Conservation (phyloP, 306 rosid species). For the Rosa lucieae region DNA sequence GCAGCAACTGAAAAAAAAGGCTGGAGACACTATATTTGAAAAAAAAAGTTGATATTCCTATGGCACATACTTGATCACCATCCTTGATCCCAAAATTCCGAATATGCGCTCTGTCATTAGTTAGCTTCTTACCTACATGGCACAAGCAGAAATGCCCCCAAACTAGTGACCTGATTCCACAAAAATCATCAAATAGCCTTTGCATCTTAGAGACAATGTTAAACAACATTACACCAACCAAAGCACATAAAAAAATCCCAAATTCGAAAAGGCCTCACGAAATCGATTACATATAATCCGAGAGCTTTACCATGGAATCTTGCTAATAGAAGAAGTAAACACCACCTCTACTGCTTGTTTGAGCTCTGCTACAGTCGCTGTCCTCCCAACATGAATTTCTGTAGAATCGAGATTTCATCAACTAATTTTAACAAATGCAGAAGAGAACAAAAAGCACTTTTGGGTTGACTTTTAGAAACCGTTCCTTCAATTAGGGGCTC, state of each 20-base stretch:
- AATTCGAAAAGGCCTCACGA: too few species aligned
- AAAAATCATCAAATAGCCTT: neutral
- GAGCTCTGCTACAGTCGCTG: constrained; percentile 44
- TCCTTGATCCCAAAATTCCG: constrained; percentile 44
- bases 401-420: constrained; percentile 5
- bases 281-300: neutral
- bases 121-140: constrained; percentile 43
- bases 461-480: neutral
- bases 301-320: constrained; percentile 37
- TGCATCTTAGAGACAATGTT: neutral
- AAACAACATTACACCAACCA: constrained; percentile 5
- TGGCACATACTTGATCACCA: constrained; percentile 48
- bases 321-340: constrained; percentile 32
- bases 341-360: constrained; percentile 43
- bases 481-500: neutral
- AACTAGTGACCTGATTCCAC: constrained; percentile 40
- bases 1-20: neutral
- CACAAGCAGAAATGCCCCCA: constrained; percentile 61
- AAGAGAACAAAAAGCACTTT: neutral
- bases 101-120: constrained; percentile 37
- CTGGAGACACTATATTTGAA: too few species aligned
- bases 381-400: constrained; percentile 38
- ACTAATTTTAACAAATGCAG: neutral
- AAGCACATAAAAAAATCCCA: neutral
- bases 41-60: neutral